Conservation (phyloP, 2,329 filamentous ascomycete genomes). For the Cryphonectria japonica region DNA sequence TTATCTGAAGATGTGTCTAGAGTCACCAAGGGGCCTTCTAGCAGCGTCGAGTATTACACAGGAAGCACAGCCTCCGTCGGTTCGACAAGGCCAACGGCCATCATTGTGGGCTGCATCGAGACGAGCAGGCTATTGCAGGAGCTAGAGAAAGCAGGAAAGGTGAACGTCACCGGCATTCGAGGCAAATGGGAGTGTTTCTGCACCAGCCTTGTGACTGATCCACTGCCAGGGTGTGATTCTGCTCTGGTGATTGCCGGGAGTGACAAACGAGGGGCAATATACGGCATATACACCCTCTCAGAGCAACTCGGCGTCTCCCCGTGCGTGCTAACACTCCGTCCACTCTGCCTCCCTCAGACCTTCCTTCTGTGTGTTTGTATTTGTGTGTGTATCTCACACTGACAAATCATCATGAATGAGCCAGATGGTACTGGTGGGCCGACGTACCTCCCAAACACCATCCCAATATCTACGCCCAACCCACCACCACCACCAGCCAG, state of each 20-base stretch:
- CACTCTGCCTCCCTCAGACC: no score
- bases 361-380: no score
- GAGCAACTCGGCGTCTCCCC: slow-evolving; percentile 67
- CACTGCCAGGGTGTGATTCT: slow-evolving; percentile 47
- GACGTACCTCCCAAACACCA: slow-evolving; percentile 57
- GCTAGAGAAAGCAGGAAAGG: slow-evolving; percentile 48
- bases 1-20: slow-evolving; percentile 37
- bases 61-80: background rate
- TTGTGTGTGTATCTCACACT: background rate
- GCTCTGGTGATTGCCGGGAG: slow-evolving; percentile 62
- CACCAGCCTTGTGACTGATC: slow-evolving; percentile 51
- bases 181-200: slow-evolving; percentile 64
- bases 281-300: slow-evolving; percentile 61
- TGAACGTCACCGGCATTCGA: slow-evolving; percentile 51
- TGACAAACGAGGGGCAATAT: slow-evolving; percentile 62
- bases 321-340: slow-evolving; percentile 23
- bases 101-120: slow-evolving; percentile 57
- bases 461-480: slow-evolving; percentile 52
- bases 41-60: slow-evolving; percentile 5
- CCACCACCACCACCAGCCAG: slow-evolving; percentile 50
- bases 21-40: slow-evolving; percentile 32
- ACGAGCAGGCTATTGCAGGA: slow-evolving; percentile 50
- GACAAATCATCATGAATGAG: background rate
- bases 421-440: slow-evolving; percentile 60
- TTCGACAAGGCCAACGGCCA: slow-evolving; percentile 42